phyloP scores from a whole-genome alignment of 2,329 filamentous ascomycete species.

The Aspergillus sp. region DNA sequence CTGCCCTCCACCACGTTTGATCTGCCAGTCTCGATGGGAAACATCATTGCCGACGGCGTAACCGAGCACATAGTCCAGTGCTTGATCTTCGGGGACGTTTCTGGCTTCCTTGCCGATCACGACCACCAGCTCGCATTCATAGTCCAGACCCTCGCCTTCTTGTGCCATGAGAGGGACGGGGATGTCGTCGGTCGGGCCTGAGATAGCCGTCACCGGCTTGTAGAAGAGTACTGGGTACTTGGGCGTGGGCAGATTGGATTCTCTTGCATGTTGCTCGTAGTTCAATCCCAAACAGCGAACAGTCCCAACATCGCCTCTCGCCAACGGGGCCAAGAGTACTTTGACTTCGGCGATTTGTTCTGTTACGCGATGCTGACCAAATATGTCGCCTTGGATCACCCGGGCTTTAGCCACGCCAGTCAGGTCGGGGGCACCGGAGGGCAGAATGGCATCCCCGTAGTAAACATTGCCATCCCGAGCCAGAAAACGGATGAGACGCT shows the following conservation, averaged over 20 bases:
- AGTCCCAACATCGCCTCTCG: slow-evolving; percentile 61
- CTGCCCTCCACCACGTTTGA: slow-evolving; percentile 66
- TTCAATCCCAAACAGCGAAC: slow-evolving; percentile 71
- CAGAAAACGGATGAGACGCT: slow-evolving; percentile 73
- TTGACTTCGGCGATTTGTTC: slow-evolving; percentile 56
- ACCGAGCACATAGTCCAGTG: slow-evolving; percentile 71
- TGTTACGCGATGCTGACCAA: slow-evolving; percentile 63
- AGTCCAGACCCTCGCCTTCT: slow-evolving; percentile 66
- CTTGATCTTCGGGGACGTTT: slow-evolving; percentile 64
- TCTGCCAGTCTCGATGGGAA: slow-evolving; percentile 76
- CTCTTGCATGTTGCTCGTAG: slow-evolving; percentile 69
- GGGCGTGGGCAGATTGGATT: slow-evolving; percentile 68
- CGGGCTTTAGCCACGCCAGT: slow-evolving; percentile 60
- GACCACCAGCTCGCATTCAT: slow-evolving; percentile 76
- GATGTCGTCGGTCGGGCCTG: slow-evolving; percentile 65
- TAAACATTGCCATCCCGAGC: slow-evolving; percentile 68
- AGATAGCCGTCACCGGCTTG: slow-evolving; percentile 67
- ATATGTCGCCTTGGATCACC: slow-evolving; percentile 66
- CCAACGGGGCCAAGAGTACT: slow-evolving; percentile 62
- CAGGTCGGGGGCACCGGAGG: slow-evolving; percentile 59
- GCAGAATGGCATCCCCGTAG: slow-evolving; percentile 73
- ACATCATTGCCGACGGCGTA: slow-evolving; percentile 77
- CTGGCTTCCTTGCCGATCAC: slow-evolving; percentile 68
- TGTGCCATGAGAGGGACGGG: slow-evolving; percentile 67
- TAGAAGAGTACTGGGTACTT: slow-evolving; percentile 72